Percentiles rank a stretch among this genome's conserved stretches.
Conservation (phyloP, 805 yeast genomes). For the Kuraishia capsulata region DNA sequence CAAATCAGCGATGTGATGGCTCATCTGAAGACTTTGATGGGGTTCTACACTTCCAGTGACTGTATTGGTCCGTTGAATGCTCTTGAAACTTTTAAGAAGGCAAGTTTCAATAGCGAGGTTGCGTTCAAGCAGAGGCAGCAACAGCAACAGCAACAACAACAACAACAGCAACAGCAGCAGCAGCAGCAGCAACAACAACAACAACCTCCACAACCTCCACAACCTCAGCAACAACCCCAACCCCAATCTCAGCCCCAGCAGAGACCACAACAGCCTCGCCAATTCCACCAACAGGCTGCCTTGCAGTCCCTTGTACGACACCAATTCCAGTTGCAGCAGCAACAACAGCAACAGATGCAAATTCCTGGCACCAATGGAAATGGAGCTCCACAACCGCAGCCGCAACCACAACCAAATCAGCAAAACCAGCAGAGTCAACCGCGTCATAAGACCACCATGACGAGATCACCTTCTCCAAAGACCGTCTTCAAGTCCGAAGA, state of each 20-base stretch:
- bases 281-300: background rate
- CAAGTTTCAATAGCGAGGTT: background rate
- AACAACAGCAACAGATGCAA: conserved; percentile 1
- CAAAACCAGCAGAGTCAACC: background rate
- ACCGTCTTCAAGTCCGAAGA: conserved; percentile 1
- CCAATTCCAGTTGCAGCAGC: conserved; percentile 1
- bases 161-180: background rate
- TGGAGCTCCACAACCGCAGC: conserved; percentile 3
- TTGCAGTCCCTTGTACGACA: background rate
- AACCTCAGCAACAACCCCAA: background rate
- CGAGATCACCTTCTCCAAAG: background rate
- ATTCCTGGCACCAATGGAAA: no score
- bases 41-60: conserved; percentile 1
- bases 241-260: background rate
- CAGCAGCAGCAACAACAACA: background rate
- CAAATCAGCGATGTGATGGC: conserved; percentile 78
- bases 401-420: background rate
- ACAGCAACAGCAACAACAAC: background rate
- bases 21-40: conserved; percentile 54
- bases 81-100: conserved; percentile 3
- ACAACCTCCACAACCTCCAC: background rate
- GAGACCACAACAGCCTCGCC: no score
- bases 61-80: conserved; percentile 1
- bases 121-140: background rate
- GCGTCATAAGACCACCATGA: background rate